Base-by-base conservation (phyloP, 768 basidiomycete species). In the Butyriboletus loyo region DNA sequence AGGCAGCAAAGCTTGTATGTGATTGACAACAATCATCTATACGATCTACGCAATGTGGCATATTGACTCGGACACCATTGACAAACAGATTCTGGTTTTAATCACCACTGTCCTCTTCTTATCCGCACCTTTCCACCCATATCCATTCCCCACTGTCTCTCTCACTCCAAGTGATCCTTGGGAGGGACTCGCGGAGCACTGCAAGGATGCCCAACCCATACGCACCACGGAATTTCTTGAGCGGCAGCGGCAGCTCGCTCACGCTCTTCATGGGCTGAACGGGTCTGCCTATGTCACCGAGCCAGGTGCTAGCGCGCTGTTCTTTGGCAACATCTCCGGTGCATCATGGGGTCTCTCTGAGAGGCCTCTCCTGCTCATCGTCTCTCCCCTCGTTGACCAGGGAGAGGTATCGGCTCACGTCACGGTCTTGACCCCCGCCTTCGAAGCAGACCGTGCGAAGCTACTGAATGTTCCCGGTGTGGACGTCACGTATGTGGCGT, bases 211-310 rank as follows among this genome's bases (percentile, higher is more conserved):
- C 19, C 59, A 73, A n/a, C 76, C 84, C 9, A 84, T 87, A 56
- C 54, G 60, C 19, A 42, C 65, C 2, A 53, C 63, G 10, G 81
- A 84, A 48, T 82, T 79, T 58, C 63, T 73, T 22, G 65, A 64
- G 28, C 78, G 86, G n/a, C 88, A 87, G 59, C 72, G 61, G 6
- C 55, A 66, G 9, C 75, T 89, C 27, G 84, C 84, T 2, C 69
- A 71, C 14, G 70, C 65, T 0, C 75, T 89, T 17, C 65, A 72
- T 49, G 54, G 66, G 6, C 72, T 82, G 25, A 77, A 81, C 28
- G 85, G 79, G 0, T 75, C 81, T 7, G 85, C 86, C 15, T 93
- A 89, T 65, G 79, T 94, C 31, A 81, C 86, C 7, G 91, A 94
- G 65, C 89, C 92, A 24, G 83, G 87, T 0, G 80, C 88, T 14